Base-by-base conservation (phyloP, 768 basidiomycete genomes). In the Vishniacozyma victoriae region DNA sequence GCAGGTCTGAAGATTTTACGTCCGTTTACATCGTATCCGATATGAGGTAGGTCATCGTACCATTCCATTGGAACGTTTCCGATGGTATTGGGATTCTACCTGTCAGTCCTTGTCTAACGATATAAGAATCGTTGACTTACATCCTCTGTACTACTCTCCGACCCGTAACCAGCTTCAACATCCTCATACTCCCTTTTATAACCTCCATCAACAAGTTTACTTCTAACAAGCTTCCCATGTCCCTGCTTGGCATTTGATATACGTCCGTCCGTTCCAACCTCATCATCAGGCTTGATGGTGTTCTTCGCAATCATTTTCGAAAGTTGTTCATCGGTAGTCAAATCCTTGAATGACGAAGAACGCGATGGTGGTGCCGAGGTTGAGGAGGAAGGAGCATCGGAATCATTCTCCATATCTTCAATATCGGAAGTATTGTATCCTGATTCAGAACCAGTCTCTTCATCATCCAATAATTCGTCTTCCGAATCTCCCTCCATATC, bases 31-130 rank as follows among this genome's bases (percentile, higher is more conserved):
- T 90, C 82, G 74, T 99, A 99, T 38, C 95, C 95, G 67, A 99
- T 80, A 73, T 99, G 95, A n/a, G 95, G 95, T 59, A 99, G 76
- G 76, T 97, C 92, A 70, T 97, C 95, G 72, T 99, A 99, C 91
- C 93, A 99, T 65, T 99, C 91, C 79, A 86, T 85, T 38, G 95
- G 95, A 53, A 99, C 76, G 73, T 93, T 80, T 44, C 95, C 95
- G 59, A 95, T 82, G 51, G 92, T 87, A 69, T 95, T 97, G n/a
- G 86, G 87, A 45, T 82, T 80, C 91, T 97, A 57, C 3, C 9
- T 4, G n/a, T n/a, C n/a, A n/a, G n/a, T n/a, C n/a, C n/a, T n/a
- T n/a, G n/a, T n/a, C n/a, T 13, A 36, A 46, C 35, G 22, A 33
- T n/a, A 26, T 14, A 4, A 37, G 36, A 18, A 37, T n/a, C n/a